phyloP scores from a whole-genome alignment of 495 filamentous ascomycete species.

The Podospora sp. region DNA sequence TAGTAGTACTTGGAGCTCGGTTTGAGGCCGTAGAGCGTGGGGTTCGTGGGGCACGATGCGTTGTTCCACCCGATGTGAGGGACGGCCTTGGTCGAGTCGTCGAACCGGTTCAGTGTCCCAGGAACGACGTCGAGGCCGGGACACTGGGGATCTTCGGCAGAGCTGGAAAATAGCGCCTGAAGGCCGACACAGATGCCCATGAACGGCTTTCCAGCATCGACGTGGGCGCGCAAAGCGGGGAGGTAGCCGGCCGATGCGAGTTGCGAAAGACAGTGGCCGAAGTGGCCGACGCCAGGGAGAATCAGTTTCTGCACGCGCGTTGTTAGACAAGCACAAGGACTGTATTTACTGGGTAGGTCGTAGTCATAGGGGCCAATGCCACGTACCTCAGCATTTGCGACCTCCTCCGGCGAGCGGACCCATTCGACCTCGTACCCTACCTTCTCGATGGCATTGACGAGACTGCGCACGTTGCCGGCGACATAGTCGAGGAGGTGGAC shows the following conservation, averaged over 20 bases:
- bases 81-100: constrained; percentile 78
- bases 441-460: constrained; percentile 96
- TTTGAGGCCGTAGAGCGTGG: constrained; percentile 70
- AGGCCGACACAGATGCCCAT: constrained; percentile 97
- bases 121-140: constrained; percentile 76
- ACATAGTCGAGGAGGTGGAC: constrained; percentile 86
- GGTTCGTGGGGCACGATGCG: constrained; percentile 56
- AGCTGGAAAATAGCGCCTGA: constrained; percentile 85
- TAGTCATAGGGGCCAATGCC: background rate
- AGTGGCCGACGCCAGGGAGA: constrained; percentile 94
- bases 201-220: constrained; percentile 87
- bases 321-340: background rate
- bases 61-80: constrained; percentile 99
- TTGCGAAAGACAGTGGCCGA: constrained; percentile 90
- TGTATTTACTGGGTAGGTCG: background rate
- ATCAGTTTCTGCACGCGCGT: constrained; percentile 69
- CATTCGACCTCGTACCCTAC: constrained; percentile 91
- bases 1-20: constrained; percentile 95
- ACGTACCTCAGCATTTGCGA: constrained; percentile 79
- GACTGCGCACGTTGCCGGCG: constrained; percentile 85
- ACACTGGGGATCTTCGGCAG: constrained; percentile 70
- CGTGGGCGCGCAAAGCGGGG: constrained; percentile 75
- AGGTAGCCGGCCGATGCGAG: constrained; percentile 78
- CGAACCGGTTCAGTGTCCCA: constrained; percentile 71
- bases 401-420: constrained; percentile 81